These are phyloP conservation scores for Stenogyne calaminthoides DNA, from an alignment of 305 asterid genomes.

Conservation along the genomic window DNA sequence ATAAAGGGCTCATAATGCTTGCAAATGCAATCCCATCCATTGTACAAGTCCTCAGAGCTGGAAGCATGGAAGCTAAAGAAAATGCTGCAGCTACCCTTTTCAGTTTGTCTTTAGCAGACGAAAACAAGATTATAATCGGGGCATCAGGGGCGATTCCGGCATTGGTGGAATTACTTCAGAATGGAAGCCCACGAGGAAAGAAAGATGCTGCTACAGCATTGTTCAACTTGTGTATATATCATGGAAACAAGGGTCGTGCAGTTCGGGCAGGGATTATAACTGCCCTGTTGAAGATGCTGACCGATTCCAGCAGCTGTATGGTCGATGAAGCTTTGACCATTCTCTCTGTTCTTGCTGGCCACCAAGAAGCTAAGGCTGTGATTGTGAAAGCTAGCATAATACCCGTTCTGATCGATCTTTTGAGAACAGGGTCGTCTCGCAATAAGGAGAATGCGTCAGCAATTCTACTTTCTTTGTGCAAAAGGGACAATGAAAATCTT, in stretches of 20 bases:
- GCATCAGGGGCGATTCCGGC: slow-evolving; percentile 95
- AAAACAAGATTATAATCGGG: slow-evolving; percentile 78
- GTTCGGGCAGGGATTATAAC: slow-evolving; percentile 80
- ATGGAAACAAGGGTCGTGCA: slow-evolving; percentile 90
- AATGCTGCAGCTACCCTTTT: slow-evolving; percentile 95
- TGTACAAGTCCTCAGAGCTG: slow-evolving; percentile 83
- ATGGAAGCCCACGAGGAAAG: slow-evolving; percentile 79
- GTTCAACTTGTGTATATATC: slow-evolving; percentile 84
- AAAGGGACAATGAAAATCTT: slow-evolving; percentile 66
- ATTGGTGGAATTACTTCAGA: slow-evolving; percentile 69
- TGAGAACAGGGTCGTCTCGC: slow-evolving; percentile 66
- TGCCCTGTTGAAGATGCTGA: slow-evolving; percentile 68
- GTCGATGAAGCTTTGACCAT: slow-evolving; percentile 86
- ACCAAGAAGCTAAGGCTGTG: slow-evolving; percentile 69
- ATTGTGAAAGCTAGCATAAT: slow-evolving; percentile 68
- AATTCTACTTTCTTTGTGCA: slow-evolving; percentile 76
- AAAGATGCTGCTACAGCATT: slow-evolving; percentile 95
- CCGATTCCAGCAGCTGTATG: slow-evolving; percentile 66
- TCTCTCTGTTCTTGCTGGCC: slow-evolving; percentile 79
- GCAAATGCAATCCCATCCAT: slow-evolving; percentile 87
- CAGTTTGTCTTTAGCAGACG: slow-evolving; percentile 80
- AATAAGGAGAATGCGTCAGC: slow-evolving; percentile 76
- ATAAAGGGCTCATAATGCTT: slow-evolving; percentile 86
- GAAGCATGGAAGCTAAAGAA: slow-evolving; percentile 87
- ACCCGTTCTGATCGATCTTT: slow-evolving; percentile 67